phyloP scores from a whole-genome alignment of 2,329 filamentous ascomycete genomes.

The Xylaria sp. region DNA sequence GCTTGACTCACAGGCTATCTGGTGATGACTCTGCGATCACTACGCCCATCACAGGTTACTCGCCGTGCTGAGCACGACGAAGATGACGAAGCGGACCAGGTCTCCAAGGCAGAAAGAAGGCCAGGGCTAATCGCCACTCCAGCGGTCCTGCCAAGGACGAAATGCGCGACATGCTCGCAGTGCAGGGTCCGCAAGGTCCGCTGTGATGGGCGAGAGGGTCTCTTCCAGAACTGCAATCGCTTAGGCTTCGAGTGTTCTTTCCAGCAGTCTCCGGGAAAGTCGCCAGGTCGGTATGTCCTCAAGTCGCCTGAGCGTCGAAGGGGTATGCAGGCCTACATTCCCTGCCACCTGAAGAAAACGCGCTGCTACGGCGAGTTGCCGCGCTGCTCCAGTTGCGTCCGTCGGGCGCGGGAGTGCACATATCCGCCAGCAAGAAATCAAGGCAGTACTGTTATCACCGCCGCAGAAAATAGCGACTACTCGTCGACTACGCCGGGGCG shows the following conservation, averaged over 20 bases:
- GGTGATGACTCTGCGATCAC: constrained; percentile 36
- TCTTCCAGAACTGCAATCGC: constrained; percentile 44
- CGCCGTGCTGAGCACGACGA: constrained; percentile 7
- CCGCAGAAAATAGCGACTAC: neutral
- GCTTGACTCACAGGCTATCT: neutral
- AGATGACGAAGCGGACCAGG: neutral
- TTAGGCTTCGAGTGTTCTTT: constrained; percentile 45
- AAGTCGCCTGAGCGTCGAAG: constrained; percentile 37
- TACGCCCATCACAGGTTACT: constrained; percentile 34
- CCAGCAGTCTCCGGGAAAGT: constrained; percentile 33
- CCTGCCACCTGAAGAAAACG: constrained; percentile 41
- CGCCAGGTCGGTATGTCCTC: constrained; percentile 33
- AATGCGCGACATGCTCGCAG: constrained; percentile 38
- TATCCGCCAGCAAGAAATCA: constrained; percentile 33
- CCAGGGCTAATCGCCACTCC: constrained; percentile 15
- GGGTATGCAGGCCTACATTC: constrained; percentile 41
- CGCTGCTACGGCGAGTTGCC: constrained; percentile 41
- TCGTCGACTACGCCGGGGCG: neutral
- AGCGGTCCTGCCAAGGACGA: constrained; percentile 17
- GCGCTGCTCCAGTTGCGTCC: constrained; percentile 38
- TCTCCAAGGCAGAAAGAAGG: neutral
- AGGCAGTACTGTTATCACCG: neutral
- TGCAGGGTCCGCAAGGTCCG: constrained; percentile 40
- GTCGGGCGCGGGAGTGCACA: constrained; percentile 34
- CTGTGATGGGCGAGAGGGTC: constrained; percentile 41